Percentiles rank a stretch among this genome's conserved stretches.
Evolutionary conservation across 345 rosid genomes (phyloP).

Genomic region (Viola odorata): DNA sequence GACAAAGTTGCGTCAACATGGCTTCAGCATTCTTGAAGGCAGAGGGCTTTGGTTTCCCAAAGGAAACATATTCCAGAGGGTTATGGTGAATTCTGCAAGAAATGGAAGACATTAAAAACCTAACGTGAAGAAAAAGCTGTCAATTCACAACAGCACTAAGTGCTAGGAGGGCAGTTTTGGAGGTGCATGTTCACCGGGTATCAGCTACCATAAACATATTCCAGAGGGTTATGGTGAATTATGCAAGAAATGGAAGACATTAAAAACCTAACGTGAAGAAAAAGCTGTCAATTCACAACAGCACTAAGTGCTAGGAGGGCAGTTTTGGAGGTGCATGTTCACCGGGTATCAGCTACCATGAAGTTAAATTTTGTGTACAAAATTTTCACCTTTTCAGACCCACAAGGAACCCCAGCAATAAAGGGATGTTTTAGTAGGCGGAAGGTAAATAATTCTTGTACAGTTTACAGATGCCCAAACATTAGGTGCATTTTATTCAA

Average conservation of each 20-base stretch:
- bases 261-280: background rate
- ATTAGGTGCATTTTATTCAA: too few species aligned
- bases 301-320: background rate
- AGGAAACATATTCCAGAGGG: slow-evolving; percentile 28
- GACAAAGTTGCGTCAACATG: slow-evolving; percentile 26
- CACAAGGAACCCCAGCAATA: too few species aligned
- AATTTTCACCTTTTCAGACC: too few species aligned
- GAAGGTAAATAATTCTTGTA: too few species aligned
- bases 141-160: background rate
- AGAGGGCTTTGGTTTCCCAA: slow-evolving; percentile 44
- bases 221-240: slow-evolving; percentile 29
- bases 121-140: background rate
- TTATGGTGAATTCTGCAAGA: slow-evolving; percentile 32
- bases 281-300: background rate
- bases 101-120: background rate
- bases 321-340: background rate
- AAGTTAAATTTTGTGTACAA: too few species aligned
- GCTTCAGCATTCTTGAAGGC: slow-evolving; percentile 42
- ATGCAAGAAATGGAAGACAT: slow-evolving; percentile 19
- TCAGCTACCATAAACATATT: too few species aligned
- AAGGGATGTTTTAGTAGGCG: too few species aligned
- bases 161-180: background rate
- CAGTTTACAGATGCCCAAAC: too few species aligned
- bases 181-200: too few species aligned
- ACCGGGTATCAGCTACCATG: too few species aligned